Base-by-base conservation (phyloP, 768 basidiomycete species). In the Antrodiella citrinella region DNA sequence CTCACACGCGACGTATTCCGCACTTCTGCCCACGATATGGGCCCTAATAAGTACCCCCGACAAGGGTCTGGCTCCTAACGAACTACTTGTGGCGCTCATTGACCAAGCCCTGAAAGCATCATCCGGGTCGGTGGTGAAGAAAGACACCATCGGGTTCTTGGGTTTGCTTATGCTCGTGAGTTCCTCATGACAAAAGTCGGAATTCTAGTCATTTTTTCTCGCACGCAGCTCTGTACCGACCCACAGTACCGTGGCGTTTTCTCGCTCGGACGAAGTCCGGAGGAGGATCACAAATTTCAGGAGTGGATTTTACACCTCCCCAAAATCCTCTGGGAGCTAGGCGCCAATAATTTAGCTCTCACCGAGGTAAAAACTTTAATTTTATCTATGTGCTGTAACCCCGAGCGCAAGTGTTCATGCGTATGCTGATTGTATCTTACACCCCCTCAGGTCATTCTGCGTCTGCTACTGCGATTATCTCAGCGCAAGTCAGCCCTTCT, bases 311-410 rank as follows among this genome's bases (percentile, higher is more conserved):
- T 75, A 22, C 80, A 86, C 55, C 74, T 96, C 41, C 91, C 93
- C 0, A 84, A 80, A 65, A 74, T 75, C 4, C 69, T 97, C 3
- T 97, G 94, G 94, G 93, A 97, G 64, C 65, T 86, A 9, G 84
- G 85, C 2, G 66, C 65, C 9, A 76, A 65, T 48, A 78, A 89
- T 60, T 61, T 75, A 15, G 56, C 64, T 1, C 67, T 75, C 3
- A 82, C 83, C 0, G 81, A 88, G 76, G 91, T 87, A 46, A 15
- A 50, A 22, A 13, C 41, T n/a, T n/a, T 43, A 43, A 38, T 43
- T 22, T 18, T 43, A 7, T 22, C n/a, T 43, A 5, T 7, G 21
- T n/a, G 18, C 24, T 19, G n/a, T 19, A 26, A 3, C 18, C 11
- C 15, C 5, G 5, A 26, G 9, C 20, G 2, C 2, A 1, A 35